These are phyloP conservation scores for Amanita molliuscula DNA, from an alignment of 768 basidiomycete species.

Conservation along the genomic window DNA sequence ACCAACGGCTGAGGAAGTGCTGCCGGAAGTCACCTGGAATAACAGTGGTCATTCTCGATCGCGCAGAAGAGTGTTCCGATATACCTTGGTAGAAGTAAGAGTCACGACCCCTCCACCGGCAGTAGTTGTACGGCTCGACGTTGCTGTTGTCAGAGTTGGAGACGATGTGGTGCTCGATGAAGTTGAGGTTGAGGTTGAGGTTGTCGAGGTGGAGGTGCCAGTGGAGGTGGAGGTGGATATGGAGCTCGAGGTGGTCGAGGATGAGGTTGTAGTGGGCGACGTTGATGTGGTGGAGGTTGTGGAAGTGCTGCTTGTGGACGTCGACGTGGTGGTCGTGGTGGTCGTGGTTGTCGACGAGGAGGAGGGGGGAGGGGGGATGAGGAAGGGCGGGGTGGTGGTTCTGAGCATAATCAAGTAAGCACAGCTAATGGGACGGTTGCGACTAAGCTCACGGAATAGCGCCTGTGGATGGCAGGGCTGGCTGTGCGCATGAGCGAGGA, in stretches of 20 bases:
- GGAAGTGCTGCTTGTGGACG: not conserved
- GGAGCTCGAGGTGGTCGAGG: slow-evolving; percentile 7
- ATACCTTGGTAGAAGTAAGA: slow-evolving; percentile 11
- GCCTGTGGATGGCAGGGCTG: not conserved
- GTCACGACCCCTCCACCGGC: slow-evolving; percentile 10
- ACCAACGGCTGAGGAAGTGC: not conserved
- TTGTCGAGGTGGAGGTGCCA: not conserved
- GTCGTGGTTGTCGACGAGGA: slow-evolving; percentile 5
- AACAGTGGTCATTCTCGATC: not conserved
- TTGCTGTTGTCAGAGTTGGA: not conserved
- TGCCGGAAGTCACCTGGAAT: slow-evolving; percentile 6
- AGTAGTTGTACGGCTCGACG: slow-evolving; percentile 22
- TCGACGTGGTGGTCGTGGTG: slow-evolving; percentile 1
- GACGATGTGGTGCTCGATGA: not conserved
- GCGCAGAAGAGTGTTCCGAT: not conserved
- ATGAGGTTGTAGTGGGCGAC: slow-evolving; percentile 4
- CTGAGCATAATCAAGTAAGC: not conserved
- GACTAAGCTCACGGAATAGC: not conserved
- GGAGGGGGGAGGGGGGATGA: slow-evolving; percentile 1
- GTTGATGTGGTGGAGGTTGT: slow-evolving; percentile 5
- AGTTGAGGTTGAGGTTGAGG: slow-evolving; percentile 8
- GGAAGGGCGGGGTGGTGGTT: not conserved
- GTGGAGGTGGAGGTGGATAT: not conserved
- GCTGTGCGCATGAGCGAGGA: not conserved
- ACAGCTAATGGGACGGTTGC: not conserved